Evolutionary conservation across 768 basidiomycete genomes (phyloP).

Genomic region (Boletus vinaceobasis): DNA sequence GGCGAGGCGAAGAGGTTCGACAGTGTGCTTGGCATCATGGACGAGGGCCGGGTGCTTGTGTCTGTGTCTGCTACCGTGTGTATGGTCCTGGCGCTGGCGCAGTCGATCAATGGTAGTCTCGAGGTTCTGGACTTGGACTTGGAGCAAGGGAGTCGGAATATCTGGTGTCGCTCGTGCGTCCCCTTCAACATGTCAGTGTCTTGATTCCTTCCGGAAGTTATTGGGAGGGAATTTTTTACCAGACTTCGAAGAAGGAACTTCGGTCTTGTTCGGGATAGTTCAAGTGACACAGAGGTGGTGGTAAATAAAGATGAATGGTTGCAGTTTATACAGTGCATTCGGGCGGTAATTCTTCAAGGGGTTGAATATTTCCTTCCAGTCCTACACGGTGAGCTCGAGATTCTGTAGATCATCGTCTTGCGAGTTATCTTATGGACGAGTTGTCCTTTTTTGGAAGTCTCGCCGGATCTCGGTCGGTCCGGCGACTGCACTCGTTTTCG

Average conservation of each 20-base stretch:
- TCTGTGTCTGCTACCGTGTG: not conserved
- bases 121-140: not conserved
- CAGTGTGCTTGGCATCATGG: conserved; percentile 32
- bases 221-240: not conserved
- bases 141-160: not conserved
- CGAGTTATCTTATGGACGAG: not conserved
- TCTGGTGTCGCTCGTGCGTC: not conserved
- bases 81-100: not conserved
- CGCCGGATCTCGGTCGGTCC: not conserved
- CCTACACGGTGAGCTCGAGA: not conserved
- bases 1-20: conserved; percentile 33
- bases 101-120: not conserved
- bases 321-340: not conserved
- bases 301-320: not conserved
- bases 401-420: not conserved
- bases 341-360: no score
- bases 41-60: conserved; percentile 29
- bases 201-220: not conserved
- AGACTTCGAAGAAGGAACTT: no score
- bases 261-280: no score
- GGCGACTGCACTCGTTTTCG: not conserved
- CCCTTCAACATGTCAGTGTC: not conserved
- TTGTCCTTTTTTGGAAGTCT: conserved; percentile 6
- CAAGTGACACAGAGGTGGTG: no score
- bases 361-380: not conserved